Percentiles rank a stretch among this genome's conserved stretches.
Evolutionary conservation across 306 rosid species (phyloP).

Genomic region (Senna siamea): DNA sequence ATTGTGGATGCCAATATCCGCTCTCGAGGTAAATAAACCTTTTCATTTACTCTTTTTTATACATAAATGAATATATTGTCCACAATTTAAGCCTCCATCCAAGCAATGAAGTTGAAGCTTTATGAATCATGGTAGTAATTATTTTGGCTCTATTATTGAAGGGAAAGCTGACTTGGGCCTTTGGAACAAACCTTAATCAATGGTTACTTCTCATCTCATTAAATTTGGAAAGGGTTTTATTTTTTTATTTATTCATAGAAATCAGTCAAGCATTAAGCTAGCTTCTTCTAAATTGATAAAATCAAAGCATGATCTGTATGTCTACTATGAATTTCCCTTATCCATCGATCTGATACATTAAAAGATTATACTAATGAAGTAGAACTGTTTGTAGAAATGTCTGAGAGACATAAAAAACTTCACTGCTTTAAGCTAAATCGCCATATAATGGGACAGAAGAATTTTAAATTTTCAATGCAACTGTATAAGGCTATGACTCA

Average conservation of each 20-base stretch:
- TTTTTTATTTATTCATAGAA: background rate
- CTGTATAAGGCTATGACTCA: background rate
- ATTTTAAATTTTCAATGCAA: background rate
- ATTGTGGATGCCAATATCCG: too few relatives aligned
- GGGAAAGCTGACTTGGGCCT: background rate
- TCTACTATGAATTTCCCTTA: background rate
- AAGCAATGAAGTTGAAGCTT: too few relatives aligned
- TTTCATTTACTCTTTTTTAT: too few relatives aligned
- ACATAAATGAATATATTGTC: too few relatives aligned
- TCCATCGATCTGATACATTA: background rate
- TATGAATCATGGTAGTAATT: too few relatives aligned
- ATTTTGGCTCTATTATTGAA: too few relatives aligned
- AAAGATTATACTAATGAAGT: background rate
- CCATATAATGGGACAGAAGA: background rate
- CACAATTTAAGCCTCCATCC: too few relatives aligned
- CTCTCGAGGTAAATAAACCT: too few relatives aligned
- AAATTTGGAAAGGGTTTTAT: background rate
- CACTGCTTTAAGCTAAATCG: background rate
- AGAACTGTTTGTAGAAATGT: constrained; percentile 1
- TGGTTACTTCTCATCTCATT: background rate
- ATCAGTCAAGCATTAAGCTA: background rate
- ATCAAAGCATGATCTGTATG: background rate
- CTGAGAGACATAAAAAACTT: background rate
- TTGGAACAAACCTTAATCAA: background rate
- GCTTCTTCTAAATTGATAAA: background rate